Base-by-base conservation (phyloP, 306 rosid species). In the Corylus avellana region DNA sequence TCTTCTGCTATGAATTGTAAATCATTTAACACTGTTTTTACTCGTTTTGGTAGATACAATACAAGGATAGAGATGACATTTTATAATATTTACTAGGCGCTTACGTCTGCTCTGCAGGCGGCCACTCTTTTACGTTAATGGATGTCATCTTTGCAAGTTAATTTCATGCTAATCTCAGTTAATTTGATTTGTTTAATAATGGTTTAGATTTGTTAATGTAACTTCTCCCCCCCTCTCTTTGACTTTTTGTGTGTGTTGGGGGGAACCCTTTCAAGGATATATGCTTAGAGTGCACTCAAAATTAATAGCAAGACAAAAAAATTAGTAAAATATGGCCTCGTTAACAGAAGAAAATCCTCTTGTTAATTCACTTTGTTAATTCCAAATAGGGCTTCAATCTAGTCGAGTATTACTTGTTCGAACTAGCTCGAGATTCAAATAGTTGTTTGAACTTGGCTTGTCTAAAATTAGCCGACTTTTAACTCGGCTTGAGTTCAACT, bases 1-100 rank as follows among this genome's bases (percentile, higher is more conserved):
- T 67, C 17, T 16, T 57, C 22, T 83, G 62, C 7, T 39, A 1
- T 53, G 74, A 77, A 79, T 29, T 79, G 75, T 78, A 83, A 64
- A 35, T 64, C 6, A 64, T 32, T 35, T 35, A 14, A 64, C 20
- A 16, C 51, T 42, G 20, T 47, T 66, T 67, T 66, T 66, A 58
- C 25, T 5, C 18, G 72, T 29, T 62, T 66, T 14, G 42, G 22
- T 37, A 13, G 48, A 20, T 57, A 17, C 7, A 1, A 64, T 35
- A 64, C 7, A 4, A 67, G 7, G 49, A 42, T n/a, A 67, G 27
- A 18, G 12, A n/a, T 42, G 42, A 39, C 14, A 39, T 67, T 39
- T 39, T 59, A 10, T 11, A 1, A 25, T 10, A 25, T 11, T 8
- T 25, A 11, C 66, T 59, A 59, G 29, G 66, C 64, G 32, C 64